Base-by-base conservation (phyloP, 306 rosid genomes). In the Lithocarpus polystachyus region DNA sequence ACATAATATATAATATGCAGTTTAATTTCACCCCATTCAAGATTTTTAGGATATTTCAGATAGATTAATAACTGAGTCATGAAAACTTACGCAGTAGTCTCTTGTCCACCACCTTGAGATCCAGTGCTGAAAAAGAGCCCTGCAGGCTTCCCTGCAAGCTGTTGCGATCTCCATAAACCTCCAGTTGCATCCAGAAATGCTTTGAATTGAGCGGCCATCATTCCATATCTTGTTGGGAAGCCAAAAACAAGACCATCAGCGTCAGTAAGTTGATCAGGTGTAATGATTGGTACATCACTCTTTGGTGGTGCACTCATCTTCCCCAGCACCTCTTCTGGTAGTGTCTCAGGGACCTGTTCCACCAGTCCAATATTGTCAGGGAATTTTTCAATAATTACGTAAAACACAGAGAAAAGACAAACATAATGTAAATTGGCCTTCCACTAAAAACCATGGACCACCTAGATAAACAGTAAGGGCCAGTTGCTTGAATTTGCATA, bases 191-290 rank as follows among this genome's bases (percentile, higher is more conserved):
- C 98, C 45, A 94, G 71, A 73, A 94, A 94, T 57, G 97, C 96
- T 82, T 94, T 92, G 82, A 92, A 94, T 83, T 94, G 98, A 80
- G 98, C 97, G 82, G 98, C 87, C 98, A 94, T 94, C 98, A 94
- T 94, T 59, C 98, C 98, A 56, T 88, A 94, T 89, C 98, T 92
- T 68, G 98, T 94, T 53, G 98, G 98, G 79, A 94, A 94, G 61
- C 98, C 98, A 37, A 92, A 92, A 60, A 94, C 62, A 56, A 94
- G 89, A 17, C 98, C 98, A 62, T 94, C 98, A 33, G 94, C 98
- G 11, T 92, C 97, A 7, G 97, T 3, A 62, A 94, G 94, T 74
- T 94, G 97, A 28, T 80, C 74, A 6, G 98, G 91, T 8, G 96
- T 88, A 76, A 94, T 92, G 83, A 83, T 26, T 11, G 90, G 89